Evolutionary conservation across 2,329 filamentous ascomycete genomes (phyloP), one percentile per base, ranked within the genome.

Genomic region (Paracamarosporium sp.): DNA sequence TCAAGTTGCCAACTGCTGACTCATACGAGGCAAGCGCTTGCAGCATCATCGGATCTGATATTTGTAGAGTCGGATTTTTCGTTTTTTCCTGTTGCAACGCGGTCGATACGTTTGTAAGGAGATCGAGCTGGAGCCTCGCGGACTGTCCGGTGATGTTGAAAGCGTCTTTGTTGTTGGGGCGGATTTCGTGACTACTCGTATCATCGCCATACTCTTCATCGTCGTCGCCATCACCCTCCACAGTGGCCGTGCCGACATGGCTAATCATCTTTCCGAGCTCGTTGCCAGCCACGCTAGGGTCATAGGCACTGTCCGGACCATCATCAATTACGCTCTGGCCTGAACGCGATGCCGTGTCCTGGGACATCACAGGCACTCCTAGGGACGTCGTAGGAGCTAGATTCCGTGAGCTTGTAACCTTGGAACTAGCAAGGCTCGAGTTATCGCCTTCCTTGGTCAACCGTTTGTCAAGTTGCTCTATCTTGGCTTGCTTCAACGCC

Each of bases 61-160:
- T 83, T 0, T 87, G 80, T 56, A 91, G 83, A 12, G 82, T 81
- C 0, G 94, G 91, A 58, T 90, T 91, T 66, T 85, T 88, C 5
- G 82, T 77, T 54, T 86, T 86, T 76, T 97, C 91, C 1, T 82
- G 79, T 62, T 93, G 86, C 48, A 98, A 81, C 3, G 93, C 93
- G n/a, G 87, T 81, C 56, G 93, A 92, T 25, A 99, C 92, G 66
- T 91, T 89, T 6, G 90, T 88, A 65, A 99, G 86, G 40, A 97
- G 90, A 71, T 98, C 94, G 5, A 99, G 86, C 76, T 99, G 95
- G 30, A 98, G 79, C 73, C 91, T 94, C 11, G 93, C 93, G 13
- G 95, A 98, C 75, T 98, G 94, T 0, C 95, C 95, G 3, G 94
- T 97, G 70, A 99, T 98, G 74, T 94, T 94, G 77, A 98, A 93